Evolutionary conservation across 768 basidiomycete species (phyloP), one percentile per base, ranked within the genome.

Genomic region (Boletus rubroflammeus): DNA sequence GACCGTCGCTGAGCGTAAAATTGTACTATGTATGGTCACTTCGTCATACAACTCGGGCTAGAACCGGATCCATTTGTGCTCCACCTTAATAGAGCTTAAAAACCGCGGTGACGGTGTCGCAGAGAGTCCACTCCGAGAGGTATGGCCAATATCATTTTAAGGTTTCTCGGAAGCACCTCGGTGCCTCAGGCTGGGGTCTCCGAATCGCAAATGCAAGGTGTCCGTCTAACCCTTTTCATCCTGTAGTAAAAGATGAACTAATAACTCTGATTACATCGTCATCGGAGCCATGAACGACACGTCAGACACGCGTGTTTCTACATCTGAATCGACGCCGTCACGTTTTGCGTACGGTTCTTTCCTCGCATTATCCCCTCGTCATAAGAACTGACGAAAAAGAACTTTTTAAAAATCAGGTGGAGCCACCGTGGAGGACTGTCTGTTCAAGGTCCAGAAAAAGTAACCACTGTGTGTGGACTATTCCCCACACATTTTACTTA

Each of bases 401-500:
- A 42, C n/a, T n/a, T 25, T 25, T 42, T 11, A n/a, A 26, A 32
- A 14, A 4, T 19, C 13, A 67, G 64, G 65, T 67, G 5, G n/a
- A n/a, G n/a, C n/a, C n/a, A n/a, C n/a, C n/a, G n/a, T n/a, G n/a
- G 65, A 66, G 26, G 53, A 54, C 38, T 38, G 32, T 25, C 42
- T 67, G 17, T 67, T 68, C 41, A 58, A 50, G 39, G 34, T 67
- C 2, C 62, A n/a, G n/a, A n/a, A n/a, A n/a, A n/a, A n/a, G n/a
- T n/a, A n/a, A n/a, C n/a, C n/a, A n/a, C n/a, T n/a, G n/a, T n/a
- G n/a, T n/a, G n/a, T n/a, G n/a, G n/a, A n/a, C n/a, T n/a, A n/a
- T n/a, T n/a, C n/a, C n/a, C n/a, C n/a, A n/a, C n/a, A n/a, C n/a
- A n/a, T n/a, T n/a, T n/a, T n/a, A n/a, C n/a, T n/a, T n/a, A n/a